Evolutionary conservation across 805 yeast species (phyloP), one percentile per base, ranked within the genome.

Genomic region (Cyberlindnera subsufficiens): DNA sequence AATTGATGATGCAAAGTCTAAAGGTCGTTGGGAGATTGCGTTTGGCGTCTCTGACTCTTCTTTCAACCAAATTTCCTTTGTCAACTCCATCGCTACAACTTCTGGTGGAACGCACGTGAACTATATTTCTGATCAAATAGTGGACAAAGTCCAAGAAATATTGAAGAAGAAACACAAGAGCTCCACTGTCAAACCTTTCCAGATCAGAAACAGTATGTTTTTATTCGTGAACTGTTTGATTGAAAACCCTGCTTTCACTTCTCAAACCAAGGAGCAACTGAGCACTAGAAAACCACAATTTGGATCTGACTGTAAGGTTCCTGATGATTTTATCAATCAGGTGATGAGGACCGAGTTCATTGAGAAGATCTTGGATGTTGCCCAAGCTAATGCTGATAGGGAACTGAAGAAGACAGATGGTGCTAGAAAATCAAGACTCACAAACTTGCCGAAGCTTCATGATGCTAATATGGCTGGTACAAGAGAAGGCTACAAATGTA

Each of bases 391-490:
- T 60, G 96, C 91, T 38, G 93, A 86, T 52, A 86, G 79, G 55
- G 95, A 89, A 1, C 67, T 91, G 53, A 86, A 83, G 60, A 89
- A 86, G 56, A 84, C 86, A 20, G 99, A 93, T 60, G 99, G 99
- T 42, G 67, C 81, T 10, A 80, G 82, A 57, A 88, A 86, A 59
- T 78, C 74, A 52, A 78, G 99, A 66, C 78, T 93, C 44, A 90
- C 96, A 31, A 90, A 89, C 32, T 85, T 85, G 59, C 86, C 86
- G 5, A 91, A 91, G 62, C 74, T 93, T 42, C 96, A 86, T 52
- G 99, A 93, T 68, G 99, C 99, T 1, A 89, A 90, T 61, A 86
- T 76, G 59, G 99, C 99, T 0, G 99, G 99, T 47, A 91, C 98
- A 0, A 78, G 73, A 48, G 96, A 90, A 17, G 96, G 97, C 22